phyloP scores from a whole-genome alignment of 345 rosid genomes.

The Anacardium occidentale region DNA sequence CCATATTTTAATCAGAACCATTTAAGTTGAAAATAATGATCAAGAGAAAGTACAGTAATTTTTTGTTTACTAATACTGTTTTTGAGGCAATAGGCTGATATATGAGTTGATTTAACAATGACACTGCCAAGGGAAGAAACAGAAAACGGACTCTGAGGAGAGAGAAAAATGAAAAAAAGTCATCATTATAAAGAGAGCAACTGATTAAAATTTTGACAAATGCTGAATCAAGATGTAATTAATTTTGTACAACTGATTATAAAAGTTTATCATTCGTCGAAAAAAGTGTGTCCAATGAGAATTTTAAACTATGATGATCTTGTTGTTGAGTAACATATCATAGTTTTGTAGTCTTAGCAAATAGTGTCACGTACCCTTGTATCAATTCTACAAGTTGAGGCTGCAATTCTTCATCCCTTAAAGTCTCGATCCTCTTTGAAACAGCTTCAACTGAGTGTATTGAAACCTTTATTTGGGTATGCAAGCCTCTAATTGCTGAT shows the following conservation, averaged over 20 bases:
- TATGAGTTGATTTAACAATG: too few relatives aligned
- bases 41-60: neutral
- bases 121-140: too few relatives aligned
- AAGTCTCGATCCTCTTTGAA: conserved; percentile 76
- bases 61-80: neutral
- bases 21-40: neutral
- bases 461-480: conserved; percentile 76
- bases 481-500: conserved; percentile 62
- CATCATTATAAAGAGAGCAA: neutral
- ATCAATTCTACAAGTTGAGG: conserved; percentile 82
- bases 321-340: neutral
- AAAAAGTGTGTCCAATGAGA: neutral
- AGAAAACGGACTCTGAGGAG: neutral
- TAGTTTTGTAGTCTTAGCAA: neutral
- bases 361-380: conserved; percentile 61
- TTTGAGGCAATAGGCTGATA: neutral
- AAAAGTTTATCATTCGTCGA: too few relatives aligned
- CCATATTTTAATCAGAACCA: neutral
- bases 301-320: neutral
- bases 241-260: too few relatives aligned
- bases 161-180: neutral
- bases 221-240: neutral
- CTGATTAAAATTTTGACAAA: neutral
- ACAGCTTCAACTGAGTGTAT: conserved; percentile 85
- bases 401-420: conserved; percentile 91